These are phyloP conservation scores for Loxodes magnus DNA, from an alignment of 73 alveolate species.

Conservation along the genomic window DNA sequence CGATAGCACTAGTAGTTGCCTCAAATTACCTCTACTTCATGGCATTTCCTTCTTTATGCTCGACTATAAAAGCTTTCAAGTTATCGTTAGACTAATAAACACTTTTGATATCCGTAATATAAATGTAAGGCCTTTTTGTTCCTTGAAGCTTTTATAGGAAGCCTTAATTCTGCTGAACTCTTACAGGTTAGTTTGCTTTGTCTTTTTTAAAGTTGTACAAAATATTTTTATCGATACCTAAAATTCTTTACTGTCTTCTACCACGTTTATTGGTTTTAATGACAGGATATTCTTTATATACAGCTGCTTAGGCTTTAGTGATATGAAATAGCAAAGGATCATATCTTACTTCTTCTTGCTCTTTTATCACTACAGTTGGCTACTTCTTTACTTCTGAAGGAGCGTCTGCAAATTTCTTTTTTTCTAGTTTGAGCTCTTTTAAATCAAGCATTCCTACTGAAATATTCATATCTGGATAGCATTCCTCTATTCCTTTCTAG, in stretches of 20 bases:
- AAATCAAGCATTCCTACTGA: neutral
- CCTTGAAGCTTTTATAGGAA: too few relatives aligned
- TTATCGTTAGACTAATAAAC: too few relatives aligned
- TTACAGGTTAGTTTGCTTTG: constrained; percentile 7
- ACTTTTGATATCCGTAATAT: too few relatives aligned
- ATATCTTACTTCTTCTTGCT: constrained; percentile 1
- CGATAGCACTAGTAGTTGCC: neutral
- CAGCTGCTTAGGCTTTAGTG: constrained; percentile 7
- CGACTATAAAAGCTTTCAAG: constrained; percentile 5
- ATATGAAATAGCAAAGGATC: neutral
- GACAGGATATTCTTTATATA: constrained; percentile 6
- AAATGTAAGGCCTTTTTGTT: too few relatives aligned
- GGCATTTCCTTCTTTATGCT: constrained; percentile 7
- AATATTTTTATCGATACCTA: neutral
- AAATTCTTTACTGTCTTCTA: constrained; percentile 1
- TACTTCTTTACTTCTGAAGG: neutral
- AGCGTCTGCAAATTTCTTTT: constrained; percentile 6
- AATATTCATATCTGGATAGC: neutral
- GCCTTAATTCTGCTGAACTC: too few relatives aligned
- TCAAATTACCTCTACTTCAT: constrained; percentile 1
- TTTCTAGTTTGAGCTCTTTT: neutral
- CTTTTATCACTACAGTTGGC: neutral
- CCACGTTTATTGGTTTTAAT: constrained; percentile 10
- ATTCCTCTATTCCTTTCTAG: neutral
- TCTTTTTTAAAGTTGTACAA: neutral